A percentile compares a stretch with the other conserved stretches of the same genome.
Evolutionary conservation across 2,329 filamentous ascomycete genomes (phyloP).

Genomic region (Colletotrichum sp.): DNA sequence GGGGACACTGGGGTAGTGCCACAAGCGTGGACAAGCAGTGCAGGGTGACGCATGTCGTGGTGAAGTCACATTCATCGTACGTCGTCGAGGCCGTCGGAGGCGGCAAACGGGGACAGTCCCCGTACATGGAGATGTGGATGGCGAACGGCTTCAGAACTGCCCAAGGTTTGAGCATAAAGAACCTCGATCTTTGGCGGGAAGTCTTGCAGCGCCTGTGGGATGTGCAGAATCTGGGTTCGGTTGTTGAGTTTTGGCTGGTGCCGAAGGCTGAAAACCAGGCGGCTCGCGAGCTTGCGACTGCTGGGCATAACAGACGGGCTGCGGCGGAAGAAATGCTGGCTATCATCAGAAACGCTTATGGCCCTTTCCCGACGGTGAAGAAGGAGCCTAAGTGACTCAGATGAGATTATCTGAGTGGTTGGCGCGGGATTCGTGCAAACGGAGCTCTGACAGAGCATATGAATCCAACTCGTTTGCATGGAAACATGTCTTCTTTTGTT

Average conservation of each 20-base stretch:
- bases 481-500: neutral
- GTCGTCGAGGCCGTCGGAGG: neutral
- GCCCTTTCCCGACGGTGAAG: neutral
- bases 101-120: neutral
- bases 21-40: neutral
- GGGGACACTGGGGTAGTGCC: neutral
- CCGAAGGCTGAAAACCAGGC: neutral
- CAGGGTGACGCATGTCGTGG: neutral
- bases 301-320: neutral
- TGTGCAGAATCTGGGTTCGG: neutral
- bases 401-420: neutral
- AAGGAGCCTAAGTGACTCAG: neutral
- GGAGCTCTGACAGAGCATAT: neutral
- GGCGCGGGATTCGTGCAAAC: neutral
- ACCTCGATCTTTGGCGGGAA: neutral
- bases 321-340: neutral
- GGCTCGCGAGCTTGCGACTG: neutral
- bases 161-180: neutral
- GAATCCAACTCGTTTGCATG: accelerated
- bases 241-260: neutral
- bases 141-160: accelerated
- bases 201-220: neutral
- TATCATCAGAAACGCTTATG: neutral
- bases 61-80: neutral
- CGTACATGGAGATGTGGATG: neutral